phyloP scores from a whole-genome alignment of 345 rosid genomes.

The Moringa oleifera region DNA sequence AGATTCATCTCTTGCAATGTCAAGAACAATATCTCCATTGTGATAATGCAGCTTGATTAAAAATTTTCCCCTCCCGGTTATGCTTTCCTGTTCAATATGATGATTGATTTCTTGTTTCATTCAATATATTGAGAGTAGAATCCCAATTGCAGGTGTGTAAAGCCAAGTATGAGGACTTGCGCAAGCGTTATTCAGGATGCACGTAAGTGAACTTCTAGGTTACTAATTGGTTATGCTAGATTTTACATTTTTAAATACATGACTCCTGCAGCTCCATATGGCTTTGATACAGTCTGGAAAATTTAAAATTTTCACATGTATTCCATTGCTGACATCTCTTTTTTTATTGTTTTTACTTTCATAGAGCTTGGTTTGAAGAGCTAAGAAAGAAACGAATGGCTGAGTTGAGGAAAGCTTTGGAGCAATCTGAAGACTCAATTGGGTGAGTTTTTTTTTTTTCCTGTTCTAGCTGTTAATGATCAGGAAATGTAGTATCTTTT shows the following conservation, averaged over 20 bases:
- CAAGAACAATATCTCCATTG: too few species aligned
- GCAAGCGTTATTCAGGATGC: constrained; percentile 55
- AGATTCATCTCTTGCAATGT: too few species aligned
- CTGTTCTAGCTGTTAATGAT: background rate
- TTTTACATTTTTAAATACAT: too few species aligned
- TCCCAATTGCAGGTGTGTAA: constrained; percentile 54
- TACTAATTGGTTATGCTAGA: background rate
- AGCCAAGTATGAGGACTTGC: constrained; percentile 74
- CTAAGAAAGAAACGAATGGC: constrained; percentile 67
- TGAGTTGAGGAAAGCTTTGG: constrained; percentile 68
- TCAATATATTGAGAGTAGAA: too few species aligned
- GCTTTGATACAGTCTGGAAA: too few species aligned
- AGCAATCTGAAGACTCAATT: constrained; percentile 65
- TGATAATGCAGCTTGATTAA: too few species aligned
- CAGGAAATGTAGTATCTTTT: background rate
- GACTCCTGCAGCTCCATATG: too few species aligned
- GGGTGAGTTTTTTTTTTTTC: constrained; percentile 43
- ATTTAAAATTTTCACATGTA: too few species aligned
- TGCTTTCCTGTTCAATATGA: too few species aligned
- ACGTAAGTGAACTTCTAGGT: constrained; percentile 34
- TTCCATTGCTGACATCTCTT: constrained; percentile 1
- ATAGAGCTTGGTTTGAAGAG: constrained; percentile 82
- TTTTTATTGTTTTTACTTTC: constrained; percentile 10
- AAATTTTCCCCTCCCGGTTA: too few species aligned
- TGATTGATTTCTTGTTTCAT: too few species aligned